These are phyloP conservation scores for Euclidium syriacum DNA, from an alignment of 345 rosid species.

Conservation along the genomic window DNA sequence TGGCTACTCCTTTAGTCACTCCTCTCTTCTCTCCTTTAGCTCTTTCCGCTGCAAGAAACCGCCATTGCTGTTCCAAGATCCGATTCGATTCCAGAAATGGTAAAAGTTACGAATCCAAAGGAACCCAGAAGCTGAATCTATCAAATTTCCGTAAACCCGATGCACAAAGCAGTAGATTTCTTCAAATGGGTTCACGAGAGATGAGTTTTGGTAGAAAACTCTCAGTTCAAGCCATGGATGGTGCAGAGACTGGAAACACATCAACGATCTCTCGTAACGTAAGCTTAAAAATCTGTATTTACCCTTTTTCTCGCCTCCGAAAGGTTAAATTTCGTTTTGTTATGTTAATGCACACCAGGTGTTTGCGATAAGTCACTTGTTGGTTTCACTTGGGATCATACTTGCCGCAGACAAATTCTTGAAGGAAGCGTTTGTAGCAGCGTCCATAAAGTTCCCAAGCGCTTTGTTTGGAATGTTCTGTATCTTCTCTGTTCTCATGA, in stretches of 20 bases:
- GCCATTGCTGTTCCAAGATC: slow-evolving; percentile 11
- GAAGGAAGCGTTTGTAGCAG: slow-evolving; percentile 71
- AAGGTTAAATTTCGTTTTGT: neutral
- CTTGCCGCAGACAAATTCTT: slow-evolving; percentile 70
- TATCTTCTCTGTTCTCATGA: slow-evolving; percentile 67
- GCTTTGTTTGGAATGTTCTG: slow-evolving; percentile 97
- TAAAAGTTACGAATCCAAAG: neutral
- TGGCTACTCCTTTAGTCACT: slow-evolving; percentile 43
- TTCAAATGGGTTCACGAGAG: slow-evolving; percentile 37
- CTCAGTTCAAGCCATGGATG: slow-evolving; percentile 36
- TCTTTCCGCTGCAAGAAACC: slow-evolving; percentile 6
- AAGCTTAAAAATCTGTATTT: neutral
- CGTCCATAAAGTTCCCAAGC: slow-evolving; percentile 93
- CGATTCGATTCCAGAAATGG: neutral
- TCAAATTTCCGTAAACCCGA: neutral
- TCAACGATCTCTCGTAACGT: slow-evolving; percentile 50
- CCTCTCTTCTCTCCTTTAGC: slow-evolving; percentile 27
- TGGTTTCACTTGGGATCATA: slow-evolving; percentile 75
- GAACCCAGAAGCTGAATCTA: slow-evolving; percentile 3
- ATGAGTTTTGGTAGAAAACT: slow-evolving; percentile 24
- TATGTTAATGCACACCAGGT: slow-evolving; percentile 34
- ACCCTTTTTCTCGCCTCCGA: neutral
- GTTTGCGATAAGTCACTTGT: slow-evolving; percentile 56
- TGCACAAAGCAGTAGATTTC: slow-evolving; percentile 32
- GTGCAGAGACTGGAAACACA: slow-evolving; percentile 38